Conservation (phyloP, 441 rosid species). For the Corymbia calophylla region DNA sequence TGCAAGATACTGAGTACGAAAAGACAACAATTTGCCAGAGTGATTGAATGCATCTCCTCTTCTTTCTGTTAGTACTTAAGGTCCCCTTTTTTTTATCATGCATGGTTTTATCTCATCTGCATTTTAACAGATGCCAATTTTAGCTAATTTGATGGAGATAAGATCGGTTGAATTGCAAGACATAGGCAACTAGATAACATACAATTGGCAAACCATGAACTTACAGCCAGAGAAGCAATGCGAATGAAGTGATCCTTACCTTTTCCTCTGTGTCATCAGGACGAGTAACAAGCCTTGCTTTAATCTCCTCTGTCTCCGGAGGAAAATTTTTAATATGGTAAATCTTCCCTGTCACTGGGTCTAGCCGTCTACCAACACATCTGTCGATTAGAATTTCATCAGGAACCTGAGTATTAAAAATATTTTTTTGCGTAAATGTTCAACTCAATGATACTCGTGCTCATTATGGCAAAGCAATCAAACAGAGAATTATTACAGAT, state of each 20-base stretch:
- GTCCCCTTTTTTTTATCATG: not conserved
- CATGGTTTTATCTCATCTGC: not conserved
- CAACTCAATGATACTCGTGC: constrained; percentile 3
- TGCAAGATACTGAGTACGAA: not conserved
- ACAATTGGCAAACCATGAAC: not conserved
- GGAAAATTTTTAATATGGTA: constrained; percentile 71
- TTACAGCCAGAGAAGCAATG: not conserved
- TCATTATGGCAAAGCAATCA: not conserved
- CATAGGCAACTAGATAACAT: not conserved
- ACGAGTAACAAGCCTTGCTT: constrained; percentile 66
- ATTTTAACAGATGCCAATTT: not conserved
- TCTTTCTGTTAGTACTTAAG: not conserved
- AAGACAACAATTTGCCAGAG: not conserved
- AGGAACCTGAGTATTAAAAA: constrained; percentile 72
- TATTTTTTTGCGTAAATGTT: constrained; percentile 21
- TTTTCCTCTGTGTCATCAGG: constrained; percentile 89
- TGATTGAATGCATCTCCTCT: not conserved
- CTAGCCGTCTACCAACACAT: constrained; percentile 88
- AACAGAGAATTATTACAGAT: not conserved
- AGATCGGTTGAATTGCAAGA: not conserved
- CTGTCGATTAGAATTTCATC: constrained; percentile 84
- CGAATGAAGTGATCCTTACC: constrained; percentile 16
- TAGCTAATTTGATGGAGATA: not conserved
- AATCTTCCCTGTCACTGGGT: constrained; percentile 70
- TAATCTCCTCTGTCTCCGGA: constrained; percentile 66